Base-by-base conservation (phyloP, 345 rosid genomes). In the Raphanus raphanistrum region DNA sequence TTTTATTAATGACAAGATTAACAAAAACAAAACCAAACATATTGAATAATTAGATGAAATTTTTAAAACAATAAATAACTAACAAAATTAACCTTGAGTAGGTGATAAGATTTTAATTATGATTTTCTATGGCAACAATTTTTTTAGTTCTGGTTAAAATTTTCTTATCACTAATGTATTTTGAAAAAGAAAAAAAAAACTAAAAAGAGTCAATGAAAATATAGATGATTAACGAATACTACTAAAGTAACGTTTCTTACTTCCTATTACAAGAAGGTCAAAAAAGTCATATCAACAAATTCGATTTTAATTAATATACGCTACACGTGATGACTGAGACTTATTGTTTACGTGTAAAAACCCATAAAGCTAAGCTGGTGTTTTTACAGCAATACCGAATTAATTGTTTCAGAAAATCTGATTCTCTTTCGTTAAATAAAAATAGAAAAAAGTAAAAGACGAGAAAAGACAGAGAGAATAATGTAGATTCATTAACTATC, bases 401-500 rank as follows among this genome's bases (percentile, higher is more conserved):
- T 68, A 13, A 68, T 48, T 69, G 74, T 50, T 48, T 45, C 27
- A 4, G 1, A 59, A 75, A 76, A 76, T 62, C 38, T 43, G 78
- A 41, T 57, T 28, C 31, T 66, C 32, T 36, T 66, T 17, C 32
- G 43, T 16, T 16, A 36, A 16, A n/a, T 13, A 5, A 7, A 7
- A 64, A 2, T 0, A 0, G 6, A 0, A 21, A 50, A 50, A 52
- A 33, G 66, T 12, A 35, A 62, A 48, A n/a, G 17, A 43, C n/a
- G 1, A 38, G 0, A 11, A 41, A 27, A 10, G 6, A 3, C 5
- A 38, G 43, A n/a, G n/a, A 61, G n/a, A 45, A 63, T 25, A 8
- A 8, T 62, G 8, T 45, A 29, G 71, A 64, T 54, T 52, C 77
- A 74, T 74, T 64, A 64, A 74, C 55, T 54, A 74, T 66, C 72